Base-by-base conservation (phyloP, 208 protist species). In the Borovskyia barvae region DNA sequence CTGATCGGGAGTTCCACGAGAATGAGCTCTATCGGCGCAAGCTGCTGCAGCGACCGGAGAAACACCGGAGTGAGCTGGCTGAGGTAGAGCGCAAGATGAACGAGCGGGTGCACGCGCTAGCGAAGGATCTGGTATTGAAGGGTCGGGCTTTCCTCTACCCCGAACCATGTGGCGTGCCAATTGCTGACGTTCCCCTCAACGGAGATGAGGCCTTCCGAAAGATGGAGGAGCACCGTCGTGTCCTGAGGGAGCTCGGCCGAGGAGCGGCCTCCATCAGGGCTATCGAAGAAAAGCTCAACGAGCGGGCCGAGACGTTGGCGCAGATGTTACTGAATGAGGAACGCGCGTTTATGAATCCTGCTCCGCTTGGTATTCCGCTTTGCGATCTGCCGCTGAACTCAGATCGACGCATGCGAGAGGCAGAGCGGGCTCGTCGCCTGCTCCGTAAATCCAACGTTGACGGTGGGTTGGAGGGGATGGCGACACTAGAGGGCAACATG, bases 301-400 rank as follows among this genome's bases (percentile, higher is more conserved):
- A 85, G 17, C 73, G 79, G 7, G 78, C 80, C 9, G 62, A 48
- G 43, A 49, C 65, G 35, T 61, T 93, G 24, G 85, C 85, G 28
- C 51, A 75, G 35, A 41, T 76, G 15, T 48, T 80, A 52, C 75
- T 93, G 22, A 33, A 66, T 25, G 48, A 58, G 28, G 85, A 90
- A 66, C 82, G 85, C 17, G 62, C 74, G 32, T 93, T 93, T 56
- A 78, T 93, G 75, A 62, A 87, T 50, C 71, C 66, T 22, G 62
- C 64, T 12, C 85, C 85, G 39, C 63, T 76, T 5, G 85, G 82
- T 47, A 78, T 93, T 36, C 68, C 80, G 25, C 75, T 93, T 32
- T 19, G 56, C 19, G 70, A 86, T 3, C 61, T 93, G 30, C 73
- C 71, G 8, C 85, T 93, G 12, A 88, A 87, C 64, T 45, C 77